Evolutionary conservation across 208 protist genomes (phyloP), one percentile per base, ranked within the genome.

Genomic region (Tritrichomonas musculus): DNA sequence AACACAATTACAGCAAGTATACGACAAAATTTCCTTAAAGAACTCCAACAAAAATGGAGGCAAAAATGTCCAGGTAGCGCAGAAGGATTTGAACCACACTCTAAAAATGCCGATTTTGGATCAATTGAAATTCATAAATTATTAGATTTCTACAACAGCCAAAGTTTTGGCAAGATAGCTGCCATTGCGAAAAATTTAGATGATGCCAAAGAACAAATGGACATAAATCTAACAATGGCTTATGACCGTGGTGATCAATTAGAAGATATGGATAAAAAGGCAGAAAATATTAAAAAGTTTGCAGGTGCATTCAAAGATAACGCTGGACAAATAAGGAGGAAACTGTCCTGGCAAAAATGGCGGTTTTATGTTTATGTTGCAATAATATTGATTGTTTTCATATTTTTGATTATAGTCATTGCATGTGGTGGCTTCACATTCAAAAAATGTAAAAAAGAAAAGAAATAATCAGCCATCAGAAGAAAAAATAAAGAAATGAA

Each of bases 201-300:
- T 22, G 47, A 44, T 14, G 39, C 77, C 33, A 41, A 88, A 47
- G 77, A 88, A n/a, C 25, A 88, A 30, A 88, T 88, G 77, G 57
- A 41, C 33, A 11, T 57, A 88, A 88, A 88, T 47, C 47, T 88
- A 33, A 88, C 77, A 88, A 44, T 53, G 47, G 77, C 77, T 17
- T 49, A 57, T 27, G 47, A 25, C 20, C 77, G 77, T 88, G 77
- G 77, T 57, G 77, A 88, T 27, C 44, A 88, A 47, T 47, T 88
- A 9, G 47, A 88, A 33, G 47, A 57, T 57, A 88, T 88, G 77
- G 77, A 88, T 57, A 14, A 88, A 39, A 88, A 88, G 47, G 77
- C 77, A 33, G 47, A 88, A 44, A 88, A 88, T 49, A 88, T 88
- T 47, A 53, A 88, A 47, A 30, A 88, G 3, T 49, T 20, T 17